Evolutionary conservation across 1,139 yeast genomes (phyloP).

Genomic region (Saccharomycopsis hybrid): DNA sequence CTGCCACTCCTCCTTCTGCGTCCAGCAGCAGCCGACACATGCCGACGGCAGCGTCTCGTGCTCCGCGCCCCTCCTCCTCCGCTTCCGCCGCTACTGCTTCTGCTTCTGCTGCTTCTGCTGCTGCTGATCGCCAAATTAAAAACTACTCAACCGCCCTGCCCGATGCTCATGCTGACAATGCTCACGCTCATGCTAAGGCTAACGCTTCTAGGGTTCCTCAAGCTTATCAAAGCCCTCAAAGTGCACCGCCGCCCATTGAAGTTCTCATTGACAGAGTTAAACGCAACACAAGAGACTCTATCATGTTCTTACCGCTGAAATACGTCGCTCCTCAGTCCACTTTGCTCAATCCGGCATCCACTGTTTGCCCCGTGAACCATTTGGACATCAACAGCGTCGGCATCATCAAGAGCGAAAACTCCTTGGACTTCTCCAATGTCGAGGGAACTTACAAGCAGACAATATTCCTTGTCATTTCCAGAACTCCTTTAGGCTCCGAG

Average conservation of each 20-base stretch:
- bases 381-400: constrained; percentile 20
- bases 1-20: neutral
- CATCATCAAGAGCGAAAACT: constrained; percentile 8
- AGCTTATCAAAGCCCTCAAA: neutral
- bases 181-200: neutral
- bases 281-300: neutral
- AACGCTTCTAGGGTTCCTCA: neutral
- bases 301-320: constrained; percentile 20
- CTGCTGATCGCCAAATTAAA: neutral
- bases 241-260: neutral
- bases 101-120: neutral
- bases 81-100: neutral
- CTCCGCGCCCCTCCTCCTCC: neutral
- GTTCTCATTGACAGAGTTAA: neutral
- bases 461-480: constrained; percentile 24
- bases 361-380: constrained; percentile 20
- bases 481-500: constrained; percentile 29
- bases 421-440: constrained; percentile 11
- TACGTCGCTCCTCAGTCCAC: constrained; percentile 5
- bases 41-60: neutral
- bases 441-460: constrained; percentile 21
- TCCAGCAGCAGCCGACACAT: neutral
- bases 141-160: neutral
- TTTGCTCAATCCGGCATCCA: constrained; percentile 16
- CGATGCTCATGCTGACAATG: neutral